Evolutionary conservation across 2,329 filamentous ascomycete genomes (phyloP).

Genomic region (Beauveria sp.): DNA sequence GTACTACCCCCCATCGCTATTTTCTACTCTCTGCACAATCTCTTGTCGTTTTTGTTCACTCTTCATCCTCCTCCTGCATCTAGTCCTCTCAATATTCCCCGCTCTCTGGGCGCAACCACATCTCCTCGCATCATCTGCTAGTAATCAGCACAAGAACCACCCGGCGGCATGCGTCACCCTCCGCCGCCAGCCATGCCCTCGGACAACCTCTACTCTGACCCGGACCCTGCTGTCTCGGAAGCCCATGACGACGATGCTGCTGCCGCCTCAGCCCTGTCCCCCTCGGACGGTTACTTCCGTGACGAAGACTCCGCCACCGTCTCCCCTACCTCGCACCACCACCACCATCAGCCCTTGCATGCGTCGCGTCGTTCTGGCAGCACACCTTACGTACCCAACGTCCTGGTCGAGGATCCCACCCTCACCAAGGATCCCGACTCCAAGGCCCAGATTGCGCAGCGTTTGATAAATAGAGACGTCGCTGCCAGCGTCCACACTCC

Average conservation of each 20-base stretch:
- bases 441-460: slow-evolving; percentile 39
- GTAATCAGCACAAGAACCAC: not conserved
- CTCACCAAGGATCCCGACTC: slow-evolving; percentile 26
- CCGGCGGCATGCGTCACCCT: slow-evolving; percentile 8
- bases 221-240: slow-evolving; percentile 15
- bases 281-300: slow-evolving; percentile 46
- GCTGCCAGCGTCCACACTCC: slow-evolving; percentile 1
- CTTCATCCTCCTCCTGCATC: not conserved
- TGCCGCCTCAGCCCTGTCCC: slow-evolving; percentile 30
- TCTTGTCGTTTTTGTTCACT: not conserved
- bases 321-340: slow-evolving; percentile 15
- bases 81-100: not conserved
- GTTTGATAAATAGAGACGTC: slow-evolving; percentile 22
- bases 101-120: slow-evolving; percentile 4
- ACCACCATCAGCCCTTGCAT: slow-evolving; percentile 16
- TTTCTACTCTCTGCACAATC: not conserved
- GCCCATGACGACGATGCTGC: slow-evolving; percentile 9
- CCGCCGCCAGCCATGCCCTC: slow-evolving; percentile 18
- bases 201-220: slow-evolving; percentile 21
- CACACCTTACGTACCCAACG: slow-evolving; percentile 39
- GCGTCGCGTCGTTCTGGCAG: slow-evolving; percentile 21
- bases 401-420: slow-evolving; percentile 42
- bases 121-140: not conserved
- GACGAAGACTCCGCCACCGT: slow-evolving; percentile 21
- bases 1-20: not conserved